Conservation (phyloP, 1,284 basidiomycete genomes). For the Melampsora larici-populina region DNA sequence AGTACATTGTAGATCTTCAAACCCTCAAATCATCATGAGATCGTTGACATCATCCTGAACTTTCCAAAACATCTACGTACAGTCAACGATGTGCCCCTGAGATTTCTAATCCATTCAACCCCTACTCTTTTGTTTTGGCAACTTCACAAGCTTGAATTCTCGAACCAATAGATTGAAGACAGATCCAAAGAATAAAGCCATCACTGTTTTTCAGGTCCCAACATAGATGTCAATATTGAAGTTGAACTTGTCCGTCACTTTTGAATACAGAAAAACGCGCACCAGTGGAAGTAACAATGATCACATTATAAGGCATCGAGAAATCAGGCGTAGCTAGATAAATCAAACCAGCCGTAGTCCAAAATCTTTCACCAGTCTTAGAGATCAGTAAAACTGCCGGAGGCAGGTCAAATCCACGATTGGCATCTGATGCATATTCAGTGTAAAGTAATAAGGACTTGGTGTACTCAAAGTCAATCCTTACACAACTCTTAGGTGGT, state of each 20-base stretch:
- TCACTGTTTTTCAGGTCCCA: background rate
- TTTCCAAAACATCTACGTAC: too few relatives aligned
- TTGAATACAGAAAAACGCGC: background rate
- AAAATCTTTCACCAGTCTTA: slow-evolving; percentile 59
- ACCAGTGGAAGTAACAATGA: slow-evolving; percentile 81
- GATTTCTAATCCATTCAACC: background rate
- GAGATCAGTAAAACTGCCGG: slow-evolving; percentile 59
- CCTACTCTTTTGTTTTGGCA: slow-evolving; percentile 30
- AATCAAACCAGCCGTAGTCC: slow-evolving; percentile 75
- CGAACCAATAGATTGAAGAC: slow-evolving; percentile 82
- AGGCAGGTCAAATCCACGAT: slow-evolving; percentile 87
- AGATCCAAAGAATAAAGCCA: slow-evolving; percentile 85
- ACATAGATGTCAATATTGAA: background rate
- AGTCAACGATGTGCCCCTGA: too few relatives aligned
- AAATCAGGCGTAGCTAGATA: slow-evolving; percentile 95
- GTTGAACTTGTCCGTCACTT: background rate
- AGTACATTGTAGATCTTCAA: too few relatives aligned
- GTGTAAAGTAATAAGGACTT: slow-evolving; percentile 88
- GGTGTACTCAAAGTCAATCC: slow-evolving; percentile 69
- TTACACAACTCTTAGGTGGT: slow-evolving; percentile 64
- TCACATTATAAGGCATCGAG: slow-evolving; percentile 99
- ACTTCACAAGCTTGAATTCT: slow-evolving; percentile 63
- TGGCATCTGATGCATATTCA: slow-evolving; percentile 92
- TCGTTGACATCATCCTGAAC: too few relatives aligned
- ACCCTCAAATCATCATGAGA: too few relatives aligned